Conservation (phyloP, 2,329 filamentous ascomycete species). For the Emergomyces pasteurianus region DNA sequence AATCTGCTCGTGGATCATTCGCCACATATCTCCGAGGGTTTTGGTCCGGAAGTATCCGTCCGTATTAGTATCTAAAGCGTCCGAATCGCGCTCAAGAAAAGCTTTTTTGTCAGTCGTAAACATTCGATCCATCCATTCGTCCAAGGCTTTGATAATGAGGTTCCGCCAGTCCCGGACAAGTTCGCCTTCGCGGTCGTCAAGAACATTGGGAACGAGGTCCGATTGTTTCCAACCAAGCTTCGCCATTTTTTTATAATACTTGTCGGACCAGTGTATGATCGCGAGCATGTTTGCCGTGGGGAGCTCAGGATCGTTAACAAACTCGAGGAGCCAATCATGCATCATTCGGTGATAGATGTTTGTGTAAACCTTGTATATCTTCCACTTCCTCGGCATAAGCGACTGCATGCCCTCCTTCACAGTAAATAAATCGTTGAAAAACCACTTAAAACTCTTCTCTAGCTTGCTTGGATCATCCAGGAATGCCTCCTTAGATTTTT, state of each 20-base stretch:
- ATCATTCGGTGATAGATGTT: slow-evolving; percentile 87
- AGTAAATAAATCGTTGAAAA: slow-evolving; percentile 92
- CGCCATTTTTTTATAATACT: slow-evolving; percentile 91
- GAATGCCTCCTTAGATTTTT: slow-evolving; percentile 60
- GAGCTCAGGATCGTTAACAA: slow-evolving; percentile 75
- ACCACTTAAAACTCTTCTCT: slow-evolving; percentile 88
- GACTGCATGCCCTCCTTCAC: slow-evolving; percentile 86
- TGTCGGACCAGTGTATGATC: slow-evolving; percentile 89
- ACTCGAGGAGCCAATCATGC: slow-evolving; percentile 79
- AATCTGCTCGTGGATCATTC: slow-evolving; percentile 90
- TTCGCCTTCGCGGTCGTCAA: slow-evolving; percentile 82
- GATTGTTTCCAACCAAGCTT: slow-evolving; percentile 70
- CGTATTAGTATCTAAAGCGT: slow-evolving; percentile 75
- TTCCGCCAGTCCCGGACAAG: slow-evolving; percentile 87
- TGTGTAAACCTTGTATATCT: slow-evolving; percentile 80
- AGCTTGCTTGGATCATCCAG: slow-evolving; percentile 69
- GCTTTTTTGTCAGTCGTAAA: slow-evolving; percentile 68
- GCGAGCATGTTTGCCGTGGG: slow-evolving; percentile 77
- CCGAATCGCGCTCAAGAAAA: slow-evolving; percentile 64
- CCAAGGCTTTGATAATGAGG: slow-evolving; percentile 88
- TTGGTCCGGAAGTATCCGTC: slow-evolving; percentile 87
- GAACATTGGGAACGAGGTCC: slow-evolving; percentile 71
- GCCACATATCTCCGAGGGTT: slow-evolving; percentile 89
- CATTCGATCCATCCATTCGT: slow-evolving; percentile 96
- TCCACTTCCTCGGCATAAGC: slow-evolving; percentile 94